phyloP scores from a whole-genome alignment of 2,329 filamentous ascomycete species.

The Trichoderma asperellum region DNA sequence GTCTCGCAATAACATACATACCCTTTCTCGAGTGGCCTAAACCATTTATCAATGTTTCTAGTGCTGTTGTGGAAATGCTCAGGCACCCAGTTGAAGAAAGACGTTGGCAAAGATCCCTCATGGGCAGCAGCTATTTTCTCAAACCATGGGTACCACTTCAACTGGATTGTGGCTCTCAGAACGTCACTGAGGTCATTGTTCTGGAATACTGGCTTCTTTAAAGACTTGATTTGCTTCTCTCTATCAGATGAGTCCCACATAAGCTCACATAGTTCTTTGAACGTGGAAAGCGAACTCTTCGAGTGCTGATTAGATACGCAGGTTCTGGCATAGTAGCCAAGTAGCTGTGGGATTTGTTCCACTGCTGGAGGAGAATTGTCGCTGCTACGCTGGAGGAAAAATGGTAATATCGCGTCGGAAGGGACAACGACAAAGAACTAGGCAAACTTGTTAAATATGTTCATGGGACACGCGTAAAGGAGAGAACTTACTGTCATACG shows the following conservation, averaged over 20 bases:
- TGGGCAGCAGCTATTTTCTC: neutral
- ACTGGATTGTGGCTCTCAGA: neutral
- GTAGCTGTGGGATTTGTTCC: neutral
- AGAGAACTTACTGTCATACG: neutral
- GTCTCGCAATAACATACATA: neutral
- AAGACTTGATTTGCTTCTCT: neutral
- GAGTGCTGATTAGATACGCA: neutral
- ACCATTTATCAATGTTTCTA: neutral
- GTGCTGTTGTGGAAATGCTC: neutral
- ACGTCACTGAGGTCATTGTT: neutral
- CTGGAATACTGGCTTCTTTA: neutral
- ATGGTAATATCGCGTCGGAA: neutral
- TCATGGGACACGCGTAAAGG: neutral
- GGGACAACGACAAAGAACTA: neutral
- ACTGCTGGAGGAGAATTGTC: neutral
- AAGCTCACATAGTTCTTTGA: neutral
- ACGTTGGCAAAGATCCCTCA: neutral
- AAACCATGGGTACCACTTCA: neutral
- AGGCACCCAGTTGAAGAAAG: neutral
- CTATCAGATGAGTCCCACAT: neutral
- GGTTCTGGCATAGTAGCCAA: neutral
- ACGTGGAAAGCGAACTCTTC: neutral
- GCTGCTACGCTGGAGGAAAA: neutral
- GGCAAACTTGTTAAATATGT: neutral
- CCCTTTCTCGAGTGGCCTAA: neutral